Conservation (phyloP, 192 early-diverging fungal genomes). For the Jimgerdemannia lactiflua region DNA sequence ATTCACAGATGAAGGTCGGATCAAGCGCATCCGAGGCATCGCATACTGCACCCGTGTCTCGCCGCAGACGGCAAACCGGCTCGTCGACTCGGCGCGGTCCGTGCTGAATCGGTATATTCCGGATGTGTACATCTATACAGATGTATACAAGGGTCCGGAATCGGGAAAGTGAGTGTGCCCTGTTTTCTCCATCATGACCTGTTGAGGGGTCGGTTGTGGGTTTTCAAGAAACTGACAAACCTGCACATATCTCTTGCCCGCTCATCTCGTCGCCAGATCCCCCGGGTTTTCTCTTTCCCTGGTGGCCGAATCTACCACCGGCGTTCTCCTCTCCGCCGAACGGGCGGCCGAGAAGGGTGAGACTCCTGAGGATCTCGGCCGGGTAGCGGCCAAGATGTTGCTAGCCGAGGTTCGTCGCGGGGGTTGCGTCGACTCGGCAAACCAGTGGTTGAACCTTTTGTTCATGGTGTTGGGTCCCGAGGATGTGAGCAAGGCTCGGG, state of each 20-base stretch:
- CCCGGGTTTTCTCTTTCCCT: constrained; percentile 92
- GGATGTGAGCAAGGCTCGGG: constrained; percentile 88
- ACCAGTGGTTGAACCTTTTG: constrained; percentile 86
- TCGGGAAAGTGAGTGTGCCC: constrained; percentile 58
- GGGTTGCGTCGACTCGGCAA: constrained; percentile 86
- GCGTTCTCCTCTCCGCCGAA: constrained; percentile 82
- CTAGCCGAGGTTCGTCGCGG: constrained; percentile 84
- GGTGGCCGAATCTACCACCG: constrained; percentile 90
- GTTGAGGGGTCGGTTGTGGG: neutral
- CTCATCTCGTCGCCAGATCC: constrained; percentile 34
- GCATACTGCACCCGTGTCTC: constrained; percentile 86
- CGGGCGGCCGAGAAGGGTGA: constrained; percentile 73
- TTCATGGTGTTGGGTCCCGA: constrained; percentile 88
- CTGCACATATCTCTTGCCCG: constrained; percentile 2
- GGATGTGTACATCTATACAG: constrained; percentile 97
- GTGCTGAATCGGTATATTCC: constrained; percentile 93
- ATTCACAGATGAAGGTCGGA: constrained; percentile 80
- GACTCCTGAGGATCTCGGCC: constrained; percentile 90
- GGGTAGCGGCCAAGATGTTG: constrained; percentile 70
- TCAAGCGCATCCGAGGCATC: constrained; percentile 95
- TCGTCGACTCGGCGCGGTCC: constrained; percentile 82
- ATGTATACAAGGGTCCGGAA: constrained; percentile 96
- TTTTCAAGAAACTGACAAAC: neutral
- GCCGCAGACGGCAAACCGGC: constrained; percentile 93
- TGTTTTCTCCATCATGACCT: neutral